Evolutionary conservation across 495 filamentous ascomycete species (phyloP).

Genomic region (Evansstolkia leycettana): DNA sequence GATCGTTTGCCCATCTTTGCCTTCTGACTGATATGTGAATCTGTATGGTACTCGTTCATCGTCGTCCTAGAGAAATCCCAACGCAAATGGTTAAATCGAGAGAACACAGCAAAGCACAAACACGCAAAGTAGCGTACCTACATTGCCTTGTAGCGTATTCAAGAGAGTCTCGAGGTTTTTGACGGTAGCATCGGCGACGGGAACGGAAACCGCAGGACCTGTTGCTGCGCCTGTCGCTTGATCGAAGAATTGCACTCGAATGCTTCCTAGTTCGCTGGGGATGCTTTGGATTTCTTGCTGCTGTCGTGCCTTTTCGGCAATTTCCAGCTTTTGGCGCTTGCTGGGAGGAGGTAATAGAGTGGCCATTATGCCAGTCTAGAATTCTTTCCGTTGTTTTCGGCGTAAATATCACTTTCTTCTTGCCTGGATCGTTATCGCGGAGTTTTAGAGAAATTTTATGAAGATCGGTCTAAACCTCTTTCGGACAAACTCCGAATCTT

Average conservation of each 20-base stretch:
- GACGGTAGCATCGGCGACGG: constrained; percentile 72
- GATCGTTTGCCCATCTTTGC: constrained; percentile 38
- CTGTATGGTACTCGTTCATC: constrained; percentile 80
- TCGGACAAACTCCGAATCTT: constrained; percentile 7
- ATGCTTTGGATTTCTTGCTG: constrained; percentile 68
- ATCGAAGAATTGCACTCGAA: constrained; percentile 82
- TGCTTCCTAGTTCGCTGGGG: constrained; percentile 59
- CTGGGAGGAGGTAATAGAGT: constrained; percentile 81
- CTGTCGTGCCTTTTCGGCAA: constrained; percentile 54
- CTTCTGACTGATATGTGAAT: constrained; percentile 56
- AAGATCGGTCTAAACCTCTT: constrained; percentile 13
- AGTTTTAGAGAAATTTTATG: constrained; percentile 12
- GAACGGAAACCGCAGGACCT: constrained; percentile 63
- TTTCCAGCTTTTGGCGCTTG: constrained; percentile 74
- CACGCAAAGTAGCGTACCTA: constrained; percentile 29
- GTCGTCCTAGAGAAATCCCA: constrained; percentile 41
- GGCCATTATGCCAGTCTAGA: constrained; percentile 66
- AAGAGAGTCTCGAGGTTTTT: constrained; percentile 87
- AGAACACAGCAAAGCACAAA: background rate
- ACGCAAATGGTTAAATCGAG: constrained; percentile 2
- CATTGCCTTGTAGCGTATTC: constrained; percentile 75
- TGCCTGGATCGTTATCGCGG: constrained; percentile 1
- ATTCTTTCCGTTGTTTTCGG: no score
- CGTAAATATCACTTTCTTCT: background rate
- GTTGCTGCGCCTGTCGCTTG: constrained; percentile 57